Evolutionary conservation across 306 rosid species (phyloP), one percentile per base, ranked within the genome.

Genomic region (Trifolium subterraneum): DNA sequence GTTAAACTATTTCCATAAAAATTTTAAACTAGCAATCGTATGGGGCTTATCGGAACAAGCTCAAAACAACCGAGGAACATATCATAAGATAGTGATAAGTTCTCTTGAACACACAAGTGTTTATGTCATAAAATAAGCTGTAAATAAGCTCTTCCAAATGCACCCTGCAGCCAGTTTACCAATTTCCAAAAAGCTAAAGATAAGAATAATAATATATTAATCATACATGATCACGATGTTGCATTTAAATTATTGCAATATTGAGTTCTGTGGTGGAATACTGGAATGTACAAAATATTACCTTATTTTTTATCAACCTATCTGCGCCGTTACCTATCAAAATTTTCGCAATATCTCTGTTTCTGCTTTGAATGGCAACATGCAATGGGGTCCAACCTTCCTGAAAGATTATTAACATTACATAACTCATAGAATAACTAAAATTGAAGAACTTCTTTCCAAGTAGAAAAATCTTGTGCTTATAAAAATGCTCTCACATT

Each of bases 311-410:
- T 60, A 92, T 83, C 58, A 67, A 80, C 83, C 83, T 86, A 79
- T 94, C 97, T 5, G 95, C 97, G 11, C 98, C 96, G 55, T 88
- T 88, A 59, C 86, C 88, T 78, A 91, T 82, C 89, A 94, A 84
- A 71, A 91, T 82, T 78, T 94, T 94, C 35, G 82, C 93, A 60
- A 94, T 86, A 77, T 87, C 89, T 87, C 94, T 87, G 52, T 90
- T 90, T 83, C 98, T 84, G 81, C 94, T 84, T 78, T 94, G 98
- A 48, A 91, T 84, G 50, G 98, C 95, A 74, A 91, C 33, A 36
- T 90, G 98, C 87, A 94, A 90, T 7, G 98, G 92, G 38, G 97
- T 91, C 98, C 98, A 94, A 47, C 94, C 98, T 38, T 87, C 96
- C 98, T 94, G 90, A 56, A 77, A 80, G 42, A 52, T 58, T 16